Conservation (phyloP, 2,329 filamentous ascomycete species). For the Diplodia sapinea region DNA sequence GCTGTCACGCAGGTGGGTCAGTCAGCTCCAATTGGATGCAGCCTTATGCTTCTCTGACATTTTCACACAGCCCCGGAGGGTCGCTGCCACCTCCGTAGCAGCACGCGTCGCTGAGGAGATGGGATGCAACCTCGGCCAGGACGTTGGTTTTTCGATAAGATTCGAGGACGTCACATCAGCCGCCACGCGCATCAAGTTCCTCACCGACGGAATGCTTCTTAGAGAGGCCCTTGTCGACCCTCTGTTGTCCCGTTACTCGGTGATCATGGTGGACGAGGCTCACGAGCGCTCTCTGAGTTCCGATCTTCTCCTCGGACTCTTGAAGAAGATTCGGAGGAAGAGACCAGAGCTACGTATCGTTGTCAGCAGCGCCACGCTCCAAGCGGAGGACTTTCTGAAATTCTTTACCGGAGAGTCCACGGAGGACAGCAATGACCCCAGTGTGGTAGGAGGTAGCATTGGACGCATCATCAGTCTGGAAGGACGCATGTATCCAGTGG, state of each 20-base stretch:
- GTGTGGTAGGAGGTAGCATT: conserved; percentile 49
- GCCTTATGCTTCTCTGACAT: conserved; percentile 15
- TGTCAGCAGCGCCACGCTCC: conserved; percentile 89
- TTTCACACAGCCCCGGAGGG: conserved; percentile 73
- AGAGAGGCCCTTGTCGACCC: conserved; percentile 93
- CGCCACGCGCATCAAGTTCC: conserved; percentile 87
- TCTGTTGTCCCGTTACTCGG: conserved; percentile 84
- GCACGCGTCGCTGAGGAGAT: conserved; percentile 88
- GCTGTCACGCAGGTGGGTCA: conserved; percentile 83
- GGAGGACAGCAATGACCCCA: conserved; percentile 43
- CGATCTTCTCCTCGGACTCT: conserved; percentile 83
- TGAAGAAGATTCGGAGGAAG: conserved; percentile 87
- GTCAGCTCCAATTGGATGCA: conserved; percentile 32
- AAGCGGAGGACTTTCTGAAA: conserved; percentile 81
- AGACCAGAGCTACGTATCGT: conserved; percentile 84
- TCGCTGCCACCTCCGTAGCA: conserved; percentile 90
- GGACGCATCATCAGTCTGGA: conserved; percentile 81
- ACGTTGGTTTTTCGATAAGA: conserved; percentile 84
- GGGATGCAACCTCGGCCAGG: conserved; percentile 82
- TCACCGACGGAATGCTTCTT: conserved; percentile 91
- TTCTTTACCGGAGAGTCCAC: conserved; percentile 70
- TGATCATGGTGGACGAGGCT: conserved; percentile 97
- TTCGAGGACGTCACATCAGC: conserved; percentile 91
- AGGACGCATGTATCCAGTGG: conserved; percentile 86
- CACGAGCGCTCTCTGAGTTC: conserved; percentile 93